Evolutionary conservation across 371 early-diverging fungal species (phyloP).

Genomic region (Mortierella sp.): DNA sequence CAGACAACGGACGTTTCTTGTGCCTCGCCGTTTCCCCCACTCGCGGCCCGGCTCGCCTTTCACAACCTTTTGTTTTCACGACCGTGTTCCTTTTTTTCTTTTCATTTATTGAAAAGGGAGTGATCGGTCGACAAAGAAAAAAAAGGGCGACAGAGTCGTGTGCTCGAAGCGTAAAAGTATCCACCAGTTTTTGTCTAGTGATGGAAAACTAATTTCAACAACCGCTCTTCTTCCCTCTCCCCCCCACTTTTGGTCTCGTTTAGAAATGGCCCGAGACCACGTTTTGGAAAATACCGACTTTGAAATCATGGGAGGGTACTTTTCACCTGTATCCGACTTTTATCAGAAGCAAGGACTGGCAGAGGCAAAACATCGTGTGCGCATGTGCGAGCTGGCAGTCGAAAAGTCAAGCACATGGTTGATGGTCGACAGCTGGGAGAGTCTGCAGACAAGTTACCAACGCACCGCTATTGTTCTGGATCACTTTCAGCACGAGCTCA

Average conservation of each 20-base stretch:
- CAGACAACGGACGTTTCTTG: not conserved
- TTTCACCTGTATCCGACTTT: constrained; percentile 95
- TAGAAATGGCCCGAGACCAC: constrained; percentile 96
- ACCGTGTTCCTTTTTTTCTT: not conserved
- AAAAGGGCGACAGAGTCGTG: no score
- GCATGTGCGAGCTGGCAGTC: constrained; percentile 94
- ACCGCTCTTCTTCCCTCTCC: constrained; percentile 12
- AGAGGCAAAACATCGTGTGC: constrained; percentile 86
- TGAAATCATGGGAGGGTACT: constrained; percentile 95
- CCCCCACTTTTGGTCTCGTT: constrained; percentile 2
- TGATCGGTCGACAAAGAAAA: no score
- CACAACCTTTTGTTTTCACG: not conserved
- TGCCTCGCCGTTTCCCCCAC: not conserved
- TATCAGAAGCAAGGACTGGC: constrained; percentile 95
- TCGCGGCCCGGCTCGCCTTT: not conserved
- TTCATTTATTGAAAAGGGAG: no score
- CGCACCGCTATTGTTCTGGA: constrained; percentile 94
- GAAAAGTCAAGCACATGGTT: constrained; percentile 89
- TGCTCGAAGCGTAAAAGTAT: not conserved
- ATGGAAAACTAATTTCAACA: constrained; percentile 6
- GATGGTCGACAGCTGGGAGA: constrained; percentile 98
- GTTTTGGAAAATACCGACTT: constrained; percentile 80
- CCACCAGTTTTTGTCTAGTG: not conserved
- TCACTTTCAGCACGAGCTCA: constrained; percentile 93
- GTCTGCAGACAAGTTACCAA: constrained; percentile 82